Evolutionary conservation across 176 grass and related monocot species (phyloP).

Genomic region (Miscanthus lutarioriparius): DNA sequence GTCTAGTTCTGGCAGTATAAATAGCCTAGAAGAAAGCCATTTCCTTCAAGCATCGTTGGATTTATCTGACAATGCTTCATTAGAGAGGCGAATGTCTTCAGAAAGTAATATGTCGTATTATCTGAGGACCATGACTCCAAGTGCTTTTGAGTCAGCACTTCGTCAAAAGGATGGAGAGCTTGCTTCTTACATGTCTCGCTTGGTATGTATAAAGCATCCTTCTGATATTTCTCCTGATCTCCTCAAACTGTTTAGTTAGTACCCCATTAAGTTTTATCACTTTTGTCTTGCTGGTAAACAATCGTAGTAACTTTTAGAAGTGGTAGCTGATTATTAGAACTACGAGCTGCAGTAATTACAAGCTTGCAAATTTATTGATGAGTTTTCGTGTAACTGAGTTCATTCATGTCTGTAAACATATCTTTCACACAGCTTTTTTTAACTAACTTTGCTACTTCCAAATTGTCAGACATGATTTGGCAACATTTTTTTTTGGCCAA

Average conservation of each 20-base stretch:
- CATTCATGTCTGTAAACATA: background rate
- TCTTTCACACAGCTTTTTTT: background rate
- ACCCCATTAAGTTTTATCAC: constrained; percentile 11
- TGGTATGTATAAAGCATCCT: constrained; percentile 59
- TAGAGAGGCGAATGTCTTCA: constrained; percentile 85
- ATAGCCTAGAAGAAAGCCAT: constrained; percentile 86
- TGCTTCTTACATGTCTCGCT: constrained; percentile 91
- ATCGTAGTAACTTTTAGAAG: constrained; percentile 3
- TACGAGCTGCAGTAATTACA: background rate
- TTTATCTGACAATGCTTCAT: constrained; percentile 64
- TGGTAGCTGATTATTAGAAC: background rate
- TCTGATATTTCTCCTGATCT: constrained; percentile 25
- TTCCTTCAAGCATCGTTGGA: constrained; percentile 95
- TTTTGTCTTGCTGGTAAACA: constrained; percentile 14
- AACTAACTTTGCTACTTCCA: background rate
- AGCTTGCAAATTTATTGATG: background rate
- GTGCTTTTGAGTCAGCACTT: constrained; percentile 92
- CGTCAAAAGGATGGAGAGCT: constrained; percentile 98
- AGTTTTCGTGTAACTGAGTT: constrained; percentile 1
- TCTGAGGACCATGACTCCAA: constrained; percentile 98
- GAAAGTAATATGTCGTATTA: constrained; percentile 92
- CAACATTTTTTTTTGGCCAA: background rate
- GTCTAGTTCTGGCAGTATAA: constrained; percentile 65
- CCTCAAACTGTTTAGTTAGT: background rate
- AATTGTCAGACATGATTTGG: background rate